Evolutionary conservation across 2,329 filamentous ascomycete species (phyloP), one percentile per base, ranked within the genome.

Genomic region (Fusarium paranaense): DNA sequence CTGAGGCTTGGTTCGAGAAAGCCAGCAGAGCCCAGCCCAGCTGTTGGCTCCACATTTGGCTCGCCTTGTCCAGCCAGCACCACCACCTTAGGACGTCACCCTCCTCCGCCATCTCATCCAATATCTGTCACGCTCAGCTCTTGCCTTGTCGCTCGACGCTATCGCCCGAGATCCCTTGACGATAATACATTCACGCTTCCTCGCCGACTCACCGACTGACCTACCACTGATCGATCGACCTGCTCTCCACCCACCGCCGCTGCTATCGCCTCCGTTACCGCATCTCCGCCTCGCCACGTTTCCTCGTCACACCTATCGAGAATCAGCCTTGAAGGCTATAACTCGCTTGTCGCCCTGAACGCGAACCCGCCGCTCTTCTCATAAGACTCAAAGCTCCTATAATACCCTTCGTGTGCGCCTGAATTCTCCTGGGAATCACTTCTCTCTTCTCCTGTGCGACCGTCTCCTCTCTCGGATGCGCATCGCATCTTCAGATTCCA

Each of bases 381-480:
- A 62, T 16, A 38, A 71, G 33, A 27, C 14, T 30, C n/a, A 47
- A 52, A 37, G 37, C 18, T 38, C 30, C 22, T 10, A 47, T 30
- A 42, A 56, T 20, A 32, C 9, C 27, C 27, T 62, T 20, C 27
- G 59, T 35, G 33, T 52, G 33, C 35, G 52, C 50, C 13, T 33
- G 16, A 38, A n/a, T 61, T 18, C 32, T 20, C 40, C 57, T 37
- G 14, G 18, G 37, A 69, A 62, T 54, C 33, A 65, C 42, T 35
- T 35, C 33, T 30, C 35, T 69, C 65, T 58, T 66, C 54, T 62
- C 62, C 62, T 59, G 72, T 71, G 70, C 76, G 73, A 69, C 75
- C 62, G 72, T 66, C 64, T 71, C 74, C 33, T 76, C 63, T 71
- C 47, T 73, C 79, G 78, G 77, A 85, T 85, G 84, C 81, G 82